Percentiles rank a stretch among this genome's conserved stretches.
These are phyloP conservation scores for Candida quercuum DNA, from an alignment of 805 yeast species.

Conservation along the genomic window DNA sequence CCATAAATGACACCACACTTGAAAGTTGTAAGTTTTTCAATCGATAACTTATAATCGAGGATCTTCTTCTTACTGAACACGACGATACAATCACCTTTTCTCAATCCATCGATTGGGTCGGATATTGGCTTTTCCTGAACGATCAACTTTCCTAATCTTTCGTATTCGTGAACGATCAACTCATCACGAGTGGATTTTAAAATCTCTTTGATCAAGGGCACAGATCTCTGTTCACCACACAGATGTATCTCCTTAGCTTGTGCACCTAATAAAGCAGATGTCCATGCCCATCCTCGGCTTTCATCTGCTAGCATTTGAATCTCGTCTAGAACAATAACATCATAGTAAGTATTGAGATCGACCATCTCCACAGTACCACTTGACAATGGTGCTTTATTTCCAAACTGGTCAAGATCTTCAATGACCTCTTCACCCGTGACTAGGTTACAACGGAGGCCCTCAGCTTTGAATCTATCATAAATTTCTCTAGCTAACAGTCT, in stretches of 20 bases:
- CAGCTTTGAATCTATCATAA: conserved; percentile 68
- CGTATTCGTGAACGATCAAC: conserved; percentile 61
- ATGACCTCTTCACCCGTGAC: conserved; percentile 95
- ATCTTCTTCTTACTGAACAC: conserved; percentile 77
- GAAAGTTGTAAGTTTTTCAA: conserved; percentile 56
- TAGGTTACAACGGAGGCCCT: conserved; percentile 70
- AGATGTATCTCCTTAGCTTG: conserved; percentile 81
- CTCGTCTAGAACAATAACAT: conserved; percentile 89
- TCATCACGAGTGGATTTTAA: conserved; percentile 74
- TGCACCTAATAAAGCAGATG: conserved; percentile 82
- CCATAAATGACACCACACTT: conserved; percentile 92
- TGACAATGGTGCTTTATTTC: conserved; percentile 68
- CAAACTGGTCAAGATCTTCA: conserved; percentile 60
- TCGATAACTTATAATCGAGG: conserved; percentile 57
- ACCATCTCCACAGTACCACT: conserved; percentile 95
- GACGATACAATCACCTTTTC: conserved; percentile 83
- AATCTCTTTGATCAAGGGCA: conserved; percentile 57
- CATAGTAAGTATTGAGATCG: conserved; percentile 61
- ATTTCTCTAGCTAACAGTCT: conserved; percentile 88
- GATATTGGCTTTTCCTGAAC: conserved; percentile 40
- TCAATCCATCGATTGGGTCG: conserved; percentile 34
- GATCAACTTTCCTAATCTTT: conserved; percentile 67
- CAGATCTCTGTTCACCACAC: conserved; percentile 89
- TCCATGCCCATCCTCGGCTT: conserved; percentile 90
- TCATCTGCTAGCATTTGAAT: conserved; percentile 89